Percentiles rank a stretch among this genome's conserved stretches.
Conservation (phyloP, 1,284 basidiomycete species). For the Trametes hirsuta region DNA sequence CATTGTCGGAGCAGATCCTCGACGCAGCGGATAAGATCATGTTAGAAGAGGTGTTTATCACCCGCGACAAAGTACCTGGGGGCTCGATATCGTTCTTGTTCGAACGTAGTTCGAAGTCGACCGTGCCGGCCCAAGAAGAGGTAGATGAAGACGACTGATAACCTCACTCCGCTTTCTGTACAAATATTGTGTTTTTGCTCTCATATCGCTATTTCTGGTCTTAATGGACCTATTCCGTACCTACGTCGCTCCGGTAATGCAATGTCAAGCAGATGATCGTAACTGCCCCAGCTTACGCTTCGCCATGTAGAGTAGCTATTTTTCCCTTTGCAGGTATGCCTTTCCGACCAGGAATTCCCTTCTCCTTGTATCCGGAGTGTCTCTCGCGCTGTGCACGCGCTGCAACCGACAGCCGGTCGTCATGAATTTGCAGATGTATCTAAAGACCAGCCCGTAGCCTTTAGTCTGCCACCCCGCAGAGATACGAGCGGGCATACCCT, state of each 20-base stretch:
- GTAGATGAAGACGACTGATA: conserved; percentile 9
- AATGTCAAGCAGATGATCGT: too few species aligned
- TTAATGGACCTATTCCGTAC: too few species aligned
- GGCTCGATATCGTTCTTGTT: conserved; percentile 25
- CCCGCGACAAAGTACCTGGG: conserved; percentile 17
- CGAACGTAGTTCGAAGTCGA: conserved; percentile 20
- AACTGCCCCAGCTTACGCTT: background rate
- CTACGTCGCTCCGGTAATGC: background rate
- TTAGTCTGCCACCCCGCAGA: too few species aligned
- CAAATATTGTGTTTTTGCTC: too few species aligned
- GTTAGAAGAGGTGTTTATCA: conserved; percentile 1
- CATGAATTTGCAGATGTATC: conserved; percentile 7
- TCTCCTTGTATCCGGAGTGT: background rate
- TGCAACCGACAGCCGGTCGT: conserved; percentile 18
- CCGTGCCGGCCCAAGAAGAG: conserved; percentile 1
- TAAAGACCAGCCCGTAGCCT: background rate
- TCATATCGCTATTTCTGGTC: too few species aligned
- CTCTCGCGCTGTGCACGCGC: conserved; percentile 16
- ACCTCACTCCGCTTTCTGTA: too few species aligned
- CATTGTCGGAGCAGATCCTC: conserved; percentile 10
- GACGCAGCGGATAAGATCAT: conserved; percentile 13
- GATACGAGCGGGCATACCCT: background rate
- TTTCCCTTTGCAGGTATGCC: background rate
- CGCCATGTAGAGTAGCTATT: conserved; percentile 6
- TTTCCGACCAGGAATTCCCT: conserved; percentile 9